Percentiles rank a stretch among this genome's conserved stretches.
Conservation (phyloP, 176 grass and related monocot genomes). For the Aegilops tauschii region DNA sequence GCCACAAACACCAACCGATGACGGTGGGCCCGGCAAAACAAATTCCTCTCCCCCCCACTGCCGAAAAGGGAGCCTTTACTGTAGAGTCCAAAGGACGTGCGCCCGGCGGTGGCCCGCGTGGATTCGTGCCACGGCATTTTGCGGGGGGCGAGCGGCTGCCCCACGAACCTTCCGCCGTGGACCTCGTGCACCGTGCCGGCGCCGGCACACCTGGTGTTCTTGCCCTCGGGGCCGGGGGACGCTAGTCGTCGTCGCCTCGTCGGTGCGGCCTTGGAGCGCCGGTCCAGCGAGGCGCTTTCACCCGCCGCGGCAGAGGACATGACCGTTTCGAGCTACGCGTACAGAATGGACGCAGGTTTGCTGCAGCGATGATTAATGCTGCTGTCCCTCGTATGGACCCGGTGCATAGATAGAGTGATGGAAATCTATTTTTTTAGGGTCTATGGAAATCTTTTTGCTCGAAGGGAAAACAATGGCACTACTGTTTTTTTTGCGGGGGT, state of each 20-base stretch:
- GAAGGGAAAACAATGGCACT: too few species aligned
- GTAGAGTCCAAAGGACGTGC: not conserved
- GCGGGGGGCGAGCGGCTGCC: not conserved
- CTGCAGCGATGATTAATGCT: constrained; percentile 29
- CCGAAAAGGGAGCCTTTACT: not conserved
- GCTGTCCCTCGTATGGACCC: not conserved
- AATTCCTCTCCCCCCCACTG: not conserved
- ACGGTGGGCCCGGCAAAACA: constrained; percentile 16
- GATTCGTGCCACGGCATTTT: constrained; percentile 29
- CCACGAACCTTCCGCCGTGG: constrained; percentile 3
- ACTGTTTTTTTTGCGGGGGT: too few species aligned
- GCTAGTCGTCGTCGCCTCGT: not conserved
- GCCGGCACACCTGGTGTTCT: not conserved
- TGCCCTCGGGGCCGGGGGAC: not conserved
- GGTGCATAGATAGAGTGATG: constrained; percentile 2
- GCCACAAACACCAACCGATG: constrained; percentile 5
- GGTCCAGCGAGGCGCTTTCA: not conserved
- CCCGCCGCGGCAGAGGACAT: not conserved
- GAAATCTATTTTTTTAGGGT: not conserved
- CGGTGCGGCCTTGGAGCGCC: constrained; percentile 2
- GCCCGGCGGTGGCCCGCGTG: constrained; percentile 6
- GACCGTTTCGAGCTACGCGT: not conserved
- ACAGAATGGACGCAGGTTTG: constrained; percentile 1
- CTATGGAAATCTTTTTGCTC: not conserved
- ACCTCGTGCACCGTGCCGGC: constrained; percentile 1